Evolutionary conservation across 2,329 filamentous ascomycete genomes (phyloP).

Genomic region (Colletotrichum kahawae): DNA sequence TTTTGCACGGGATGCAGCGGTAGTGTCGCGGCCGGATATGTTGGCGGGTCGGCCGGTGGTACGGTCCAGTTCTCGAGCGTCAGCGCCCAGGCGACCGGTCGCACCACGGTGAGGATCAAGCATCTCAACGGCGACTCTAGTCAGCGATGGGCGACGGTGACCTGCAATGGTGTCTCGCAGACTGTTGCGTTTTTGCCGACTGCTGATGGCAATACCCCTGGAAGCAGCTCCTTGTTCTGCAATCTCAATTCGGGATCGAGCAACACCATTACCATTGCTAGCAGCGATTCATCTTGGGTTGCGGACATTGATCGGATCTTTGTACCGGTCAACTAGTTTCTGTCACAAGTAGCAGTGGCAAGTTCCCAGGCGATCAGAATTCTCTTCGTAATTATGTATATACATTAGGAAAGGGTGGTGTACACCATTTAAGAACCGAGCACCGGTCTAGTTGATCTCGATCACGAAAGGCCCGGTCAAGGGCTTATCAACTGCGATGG

Average conservation of each 20-base stretch:
- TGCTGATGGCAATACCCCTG: conserved; percentile 42
- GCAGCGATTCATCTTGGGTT: conserved; percentile 41
- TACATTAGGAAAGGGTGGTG: neutral
- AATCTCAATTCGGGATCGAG: conserved; percentile 49
- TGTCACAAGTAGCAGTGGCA: neutral
- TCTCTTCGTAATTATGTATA: neutral
- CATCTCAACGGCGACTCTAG: conserved; percentile 60
- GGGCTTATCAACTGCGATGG: conserved; percentile 26
- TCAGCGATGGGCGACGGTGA: conserved; percentile 58
- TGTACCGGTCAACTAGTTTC: conserved; percentile 43
- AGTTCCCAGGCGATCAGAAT: neutral
- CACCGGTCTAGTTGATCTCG: neutral
- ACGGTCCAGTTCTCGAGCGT: conserved; percentile 52
- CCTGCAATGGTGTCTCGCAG: conserved; percentile 59
- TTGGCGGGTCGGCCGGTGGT: conserved; percentile 54
- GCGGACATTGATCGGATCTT: conserved; percentile 61
- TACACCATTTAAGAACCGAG: neutral
- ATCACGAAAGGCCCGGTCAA: conserved; percentile 23
- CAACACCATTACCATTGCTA: conserved; percentile 56
- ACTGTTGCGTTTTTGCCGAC: conserved; percentile 61
- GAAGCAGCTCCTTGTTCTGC: conserved; percentile 51
- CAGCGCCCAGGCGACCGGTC: conserved; percentile 44
- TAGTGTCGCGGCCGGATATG: conserved; percentile 54
- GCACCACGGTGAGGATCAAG: conserved; percentile 59
- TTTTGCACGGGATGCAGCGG: conserved; percentile 59